Evolutionary conservation across 169 alveolate genomes (phyloP).

Genomic region (Perkinsus marinus): DNA sequence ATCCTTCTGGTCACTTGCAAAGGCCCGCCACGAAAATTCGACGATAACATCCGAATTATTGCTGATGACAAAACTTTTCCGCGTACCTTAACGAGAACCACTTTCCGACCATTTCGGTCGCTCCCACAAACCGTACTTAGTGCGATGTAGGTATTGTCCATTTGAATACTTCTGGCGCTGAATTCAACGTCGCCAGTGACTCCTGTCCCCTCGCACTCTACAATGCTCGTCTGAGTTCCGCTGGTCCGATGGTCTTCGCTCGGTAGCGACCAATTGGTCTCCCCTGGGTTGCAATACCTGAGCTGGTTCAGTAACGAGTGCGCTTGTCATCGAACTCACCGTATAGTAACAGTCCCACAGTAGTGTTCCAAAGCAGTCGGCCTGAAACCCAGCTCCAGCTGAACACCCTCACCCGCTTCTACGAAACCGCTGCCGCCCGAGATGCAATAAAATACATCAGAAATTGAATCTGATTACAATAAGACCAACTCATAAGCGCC

Average conservation of each 20-base stretch:
- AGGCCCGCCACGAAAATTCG: slow-evolving; percentile 77
- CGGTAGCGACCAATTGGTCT: not conserved
- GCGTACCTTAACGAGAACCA: not conserved
- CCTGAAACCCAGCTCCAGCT: not conserved
- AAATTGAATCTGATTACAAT: not conserved
- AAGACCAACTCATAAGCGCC: too few relatives aligned
- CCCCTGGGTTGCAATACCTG: not conserved
- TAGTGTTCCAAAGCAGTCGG: not conserved
- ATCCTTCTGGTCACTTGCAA: slow-evolving; percentile 62
- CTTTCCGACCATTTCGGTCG: not conserved
- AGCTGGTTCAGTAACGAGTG: not conserved
- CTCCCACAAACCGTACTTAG: slow-evolving; percentile 32
- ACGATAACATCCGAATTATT: slow-evolving; percentile 72
- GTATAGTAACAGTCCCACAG: not conserved
- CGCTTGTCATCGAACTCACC: not conserved
- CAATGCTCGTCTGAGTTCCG: not conserved
- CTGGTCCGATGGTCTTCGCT: not conserved
- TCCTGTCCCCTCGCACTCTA: not conserved
- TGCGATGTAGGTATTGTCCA: slow-evolving; percentile 67
- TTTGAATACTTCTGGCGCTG: slow-evolving; percentile 35
- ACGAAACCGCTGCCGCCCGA: not conserved
- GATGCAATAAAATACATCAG: not conserved
- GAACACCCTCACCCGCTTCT: not conserved
- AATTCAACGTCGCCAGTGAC: not conserved
- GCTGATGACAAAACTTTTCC: slow-evolving; percentile 61